phyloP scores from a whole-genome alignment of 257 asterid species.

The Solanum tarijense region DNA sequence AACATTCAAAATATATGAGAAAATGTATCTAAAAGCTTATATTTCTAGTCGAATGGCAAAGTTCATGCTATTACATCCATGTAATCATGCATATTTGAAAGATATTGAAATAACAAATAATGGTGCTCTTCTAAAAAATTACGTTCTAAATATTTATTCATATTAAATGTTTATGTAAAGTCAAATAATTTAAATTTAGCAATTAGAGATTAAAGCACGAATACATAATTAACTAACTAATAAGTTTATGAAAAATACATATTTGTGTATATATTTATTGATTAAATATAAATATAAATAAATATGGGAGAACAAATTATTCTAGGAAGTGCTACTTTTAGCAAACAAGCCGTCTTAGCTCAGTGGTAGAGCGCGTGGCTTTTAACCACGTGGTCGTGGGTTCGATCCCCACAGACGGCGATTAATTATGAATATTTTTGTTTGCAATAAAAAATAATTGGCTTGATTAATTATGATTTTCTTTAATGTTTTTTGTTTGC shows the following conservation, averaged over 20 bases:
- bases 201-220: not conserved
- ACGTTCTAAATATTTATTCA: not conserved
- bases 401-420: constrained; percentile 15
- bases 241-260: not conserved
- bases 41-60: too few relatives aligned
- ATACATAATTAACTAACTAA: not conserved
- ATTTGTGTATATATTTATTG: too few relatives aligned
- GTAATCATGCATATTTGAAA: not conserved
- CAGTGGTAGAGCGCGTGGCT: constrained; percentile 99
- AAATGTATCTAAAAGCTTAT: too few relatives aligned
- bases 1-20: not conserved
- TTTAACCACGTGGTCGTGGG: constrained; percentile 99
- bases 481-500: too few relatives aligned
- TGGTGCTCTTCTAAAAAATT: not conserved
- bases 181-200: not conserved
- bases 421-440: too few relatives aligned
- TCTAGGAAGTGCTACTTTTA: too few relatives aligned
- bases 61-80: not conserved
- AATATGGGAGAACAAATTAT: too few relatives aligned
- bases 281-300: too few relatives aligned
- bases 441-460: too few relatives aligned
- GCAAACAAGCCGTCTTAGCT: constrained; percentile 24
- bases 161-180: too few relatives aligned
- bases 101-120: not conserved
- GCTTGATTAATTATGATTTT: too few relatives aligned